Evolutionary conservation across 202 grass and related monocot genomes (phyloP), one percentile per base, ranked within the genome.

Genomic region (Tripidium arundinaceum): DNA sequence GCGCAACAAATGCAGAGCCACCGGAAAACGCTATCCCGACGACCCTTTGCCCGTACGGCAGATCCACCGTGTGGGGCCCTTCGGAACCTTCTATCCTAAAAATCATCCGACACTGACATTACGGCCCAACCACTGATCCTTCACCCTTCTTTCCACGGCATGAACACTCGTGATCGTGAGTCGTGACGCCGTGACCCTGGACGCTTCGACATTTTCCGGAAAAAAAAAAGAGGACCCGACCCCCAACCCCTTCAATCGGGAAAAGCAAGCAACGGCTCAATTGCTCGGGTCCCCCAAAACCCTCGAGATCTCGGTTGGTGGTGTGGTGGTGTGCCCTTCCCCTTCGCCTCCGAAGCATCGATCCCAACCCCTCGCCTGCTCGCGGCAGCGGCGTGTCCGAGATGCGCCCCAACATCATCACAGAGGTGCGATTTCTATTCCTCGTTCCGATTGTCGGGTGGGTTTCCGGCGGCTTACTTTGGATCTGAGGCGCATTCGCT

Each of bases 381-480:
- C 8, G 24, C 76, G 11, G 45, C 67, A 38, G 63, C 57, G 31
- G 62, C 21, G 74, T 46, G 22, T 66, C n/a, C 68, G 86, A 89
- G 88, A 98, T 98, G 96, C 85, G 96, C 50, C 83, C 92, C 45
- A 98, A 95, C 84, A 83, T 95, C 77, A 79, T 98, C 70, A 93
- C 96, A 7, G 96, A 98, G 96, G 96, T 98, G 65, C 73, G 86
- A 82, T 74, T 78, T 80, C 47, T 7, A 68, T 61, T 8, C 54
- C n/a, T n/a, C n/a, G n/a, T 65, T 83, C 47, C 66, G 45, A 61
- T n/a, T n/a, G n/a, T n/a, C n/a, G n/a, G n/a, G n/a, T n/a, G n/a
- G n/a, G n/a, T n/a, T n/a, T n/a, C n/a, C n/a, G n/a, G n/a, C n/a
- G n/a, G n/a, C n/a, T n/a, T 70, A 36, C 42, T 27, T 16, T 11